Evolutionary conservation across 495 filamentous ascomycete species (phyloP), one percentile per base, ranked within the genome.

Genomic region (Talaromyces liani): DNA sequence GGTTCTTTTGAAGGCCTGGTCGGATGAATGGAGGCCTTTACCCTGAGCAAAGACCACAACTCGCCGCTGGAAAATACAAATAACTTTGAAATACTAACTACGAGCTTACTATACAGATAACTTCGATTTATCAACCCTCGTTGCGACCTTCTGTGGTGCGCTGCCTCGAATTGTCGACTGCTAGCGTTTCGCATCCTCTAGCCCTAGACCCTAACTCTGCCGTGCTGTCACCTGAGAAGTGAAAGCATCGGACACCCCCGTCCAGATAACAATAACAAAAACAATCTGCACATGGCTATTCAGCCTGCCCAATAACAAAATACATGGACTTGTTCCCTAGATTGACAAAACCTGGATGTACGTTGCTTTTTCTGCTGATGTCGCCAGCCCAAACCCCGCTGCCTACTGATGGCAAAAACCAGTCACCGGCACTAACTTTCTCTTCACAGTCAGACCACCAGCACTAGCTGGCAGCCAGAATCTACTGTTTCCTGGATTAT

Each of bases 151-250:
- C 45, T 9, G 53, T 56, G 25, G 29, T 62, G 25, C 45, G 41
- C 41, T 53, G 45, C 24, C 12, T 56, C 53, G 22, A 27, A 7
- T n/a, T 6, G 53, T 56, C 53, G 22, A 56, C 53, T 24, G 16
- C 29, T 36, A 49, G 27, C 47, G 39, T 41, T 27, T 54, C 41
- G 60, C 33, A 36, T 33, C 36, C 34, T 27, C 16, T 60, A 62
- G 60, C 60, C 60, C 60, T 62, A 62, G 60, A 62, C 60, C 60
- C 60, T 62, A 62, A 62, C 45, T 62, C 24, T 20, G 18, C 60
- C 8, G 45, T 47, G 8, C 18, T 18, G 27, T 29, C 22, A 25
- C 53, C 27, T 29, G 22, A 56, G 22, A 29, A 29, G 51, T 54
- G 24, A 54, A 16, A 22, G 51, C 24, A 24, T 18, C 51, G 18